Evolutionary conservation across 2,329 filamentous ascomycete genomes (phyloP).

Genomic region (Golovinomyces cichoracearum): DNA sequence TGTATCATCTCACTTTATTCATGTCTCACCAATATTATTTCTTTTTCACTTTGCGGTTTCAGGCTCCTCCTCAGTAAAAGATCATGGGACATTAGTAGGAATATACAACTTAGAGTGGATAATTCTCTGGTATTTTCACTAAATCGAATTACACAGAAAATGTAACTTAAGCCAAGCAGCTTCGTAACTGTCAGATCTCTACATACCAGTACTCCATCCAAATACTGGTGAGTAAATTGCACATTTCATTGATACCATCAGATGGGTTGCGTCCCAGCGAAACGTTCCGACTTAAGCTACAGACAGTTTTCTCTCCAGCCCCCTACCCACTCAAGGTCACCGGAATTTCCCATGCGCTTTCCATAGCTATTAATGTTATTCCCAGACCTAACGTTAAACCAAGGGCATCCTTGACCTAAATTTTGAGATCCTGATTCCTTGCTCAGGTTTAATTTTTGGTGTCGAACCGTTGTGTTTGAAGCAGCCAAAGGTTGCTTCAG

Average conservation of each 20-base stretch:
- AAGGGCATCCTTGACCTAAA: constrained; percentile 22
- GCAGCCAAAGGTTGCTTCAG: constrained; percentile 23
- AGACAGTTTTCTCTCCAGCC: constrained; percentile 49
- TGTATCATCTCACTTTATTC: no score
- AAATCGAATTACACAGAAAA: constrained; percentile 17
- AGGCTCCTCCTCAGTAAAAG: no score
- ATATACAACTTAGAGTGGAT: constrained; percentile 15
- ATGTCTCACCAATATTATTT: no score
- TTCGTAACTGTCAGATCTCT: constrained; percentile 1
- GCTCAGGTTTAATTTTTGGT: constrained; percentile 14
- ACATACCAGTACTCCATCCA: not conserved
- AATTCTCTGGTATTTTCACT: constrained; percentile 15
- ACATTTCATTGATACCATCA: not conserved
- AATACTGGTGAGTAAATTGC: not conserved
- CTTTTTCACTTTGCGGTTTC: no score
- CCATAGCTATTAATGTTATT: constrained; percentile 30
- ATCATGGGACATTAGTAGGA: no score
- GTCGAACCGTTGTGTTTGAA: constrained; percentile 17
- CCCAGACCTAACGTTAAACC: constrained; percentile 21
- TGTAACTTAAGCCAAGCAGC: constrained; percentile 12
- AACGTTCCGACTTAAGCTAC: constrained; percentile 17
- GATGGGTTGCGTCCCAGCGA: not conserved
- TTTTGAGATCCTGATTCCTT: constrained; percentile 17
- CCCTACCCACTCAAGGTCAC: constrained; percentile 82
- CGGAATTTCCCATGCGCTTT: constrained; percentile 29